These are phyloP conservation scores for Aspergillus sp. DNA, from an alignment of 2,329 filamentous ascomycete species.

Conservation along the genomic window DNA sequence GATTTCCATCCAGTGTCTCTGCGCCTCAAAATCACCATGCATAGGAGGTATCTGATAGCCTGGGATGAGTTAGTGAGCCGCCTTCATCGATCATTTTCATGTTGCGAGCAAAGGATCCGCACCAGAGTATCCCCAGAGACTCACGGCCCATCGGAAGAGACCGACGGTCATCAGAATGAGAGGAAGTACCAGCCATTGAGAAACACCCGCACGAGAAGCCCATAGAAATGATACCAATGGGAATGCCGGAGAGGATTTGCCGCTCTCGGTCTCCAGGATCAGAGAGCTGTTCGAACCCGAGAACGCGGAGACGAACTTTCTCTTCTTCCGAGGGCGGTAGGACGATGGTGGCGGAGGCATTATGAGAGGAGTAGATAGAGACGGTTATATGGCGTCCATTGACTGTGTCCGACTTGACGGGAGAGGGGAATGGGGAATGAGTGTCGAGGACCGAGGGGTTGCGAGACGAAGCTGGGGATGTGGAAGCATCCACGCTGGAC, in stretches of 20 bases:
- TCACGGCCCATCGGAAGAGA: constrained; percentile 87
- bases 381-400: constrained; percentile 22
- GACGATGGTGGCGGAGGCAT: constrained; percentile 33
- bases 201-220: constrained; percentile 76
- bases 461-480: neutral
- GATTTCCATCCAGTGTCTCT: constrained; percentile 98
- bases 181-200: constrained; percentile 89
- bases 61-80: constrained; percentile 31
- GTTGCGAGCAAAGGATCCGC: constrained; percentile 19
- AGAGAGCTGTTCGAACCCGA: constrained; percentile 42
- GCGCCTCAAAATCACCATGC: constrained; percentile 96
- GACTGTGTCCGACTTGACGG: neutral
- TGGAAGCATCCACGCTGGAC: neutral
- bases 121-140: constrained; percentile 95
- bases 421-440: neutral
- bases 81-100: too few relatives aligned
- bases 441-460: neutral
- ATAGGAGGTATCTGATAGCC: constrained; percentile 80
- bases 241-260: constrained; percentile 65
- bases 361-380: constrained; percentile 8
- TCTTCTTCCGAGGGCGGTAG: constrained; percentile 47
- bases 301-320: constrained; percentile 31
- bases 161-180: constrained; percentile 86
- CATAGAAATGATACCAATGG: constrained; percentile 92
- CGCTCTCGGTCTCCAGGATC: constrained; percentile 43